phyloP scores from a whole-genome alignment of 2,329 filamentous ascomycete genomes.

The Pseudopyricularia javanii region DNA sequence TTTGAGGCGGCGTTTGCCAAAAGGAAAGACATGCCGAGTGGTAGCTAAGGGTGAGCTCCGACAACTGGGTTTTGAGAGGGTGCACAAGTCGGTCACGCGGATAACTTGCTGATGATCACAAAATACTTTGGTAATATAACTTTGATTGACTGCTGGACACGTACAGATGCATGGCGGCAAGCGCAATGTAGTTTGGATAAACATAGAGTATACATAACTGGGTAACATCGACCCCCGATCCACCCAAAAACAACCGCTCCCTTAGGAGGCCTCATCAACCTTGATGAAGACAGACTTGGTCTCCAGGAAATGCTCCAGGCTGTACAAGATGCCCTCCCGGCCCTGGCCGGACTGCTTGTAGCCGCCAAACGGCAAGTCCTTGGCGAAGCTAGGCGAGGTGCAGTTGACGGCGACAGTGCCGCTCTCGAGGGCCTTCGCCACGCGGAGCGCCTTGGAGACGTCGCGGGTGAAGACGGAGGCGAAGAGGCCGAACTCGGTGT shows the following conservation, averaged over 20 bases:
- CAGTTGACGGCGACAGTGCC: slow-evolving; percentile 43
- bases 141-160: too few species aligned
- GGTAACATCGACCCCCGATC: too few species aligned
- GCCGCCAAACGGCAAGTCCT: slow-evolving; percentile 26
- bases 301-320: slow-evolving; percentile 20
- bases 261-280: slow-evolving; percentile 3
- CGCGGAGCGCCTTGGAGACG: slow-evolving; percentile 20
- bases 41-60: neutral
- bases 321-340: slow-evolving; percentile 19
- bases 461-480: slow-evolving; percentile 38
- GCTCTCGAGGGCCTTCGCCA: slow-evolving; percentile 34
- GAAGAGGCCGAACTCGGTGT: slow-evolving; percentile 39
- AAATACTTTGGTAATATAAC: too few species aligned
- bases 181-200: too few species aligned
- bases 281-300: slow-evolving; percentile 15
- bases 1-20: slow-evolving; percentile 18
- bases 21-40: neutral
- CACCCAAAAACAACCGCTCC: neutral
- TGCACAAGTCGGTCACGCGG: too few species aligned
- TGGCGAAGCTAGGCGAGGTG: slow-evolving; percentile 18
- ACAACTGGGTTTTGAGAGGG: too few species aligned
- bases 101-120: too few species aligned
- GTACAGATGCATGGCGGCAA: too few species aligned
- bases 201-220: too few species aligned
- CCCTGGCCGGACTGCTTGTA: slow-evolving; percentile 24